Percentiles rank a stretch among this genome's conserved stretches.
phyloP scores from a whole-genome alignment of 495 filamentous ascomycete genomes.

The Penicillium bialowiezense region DNA sequence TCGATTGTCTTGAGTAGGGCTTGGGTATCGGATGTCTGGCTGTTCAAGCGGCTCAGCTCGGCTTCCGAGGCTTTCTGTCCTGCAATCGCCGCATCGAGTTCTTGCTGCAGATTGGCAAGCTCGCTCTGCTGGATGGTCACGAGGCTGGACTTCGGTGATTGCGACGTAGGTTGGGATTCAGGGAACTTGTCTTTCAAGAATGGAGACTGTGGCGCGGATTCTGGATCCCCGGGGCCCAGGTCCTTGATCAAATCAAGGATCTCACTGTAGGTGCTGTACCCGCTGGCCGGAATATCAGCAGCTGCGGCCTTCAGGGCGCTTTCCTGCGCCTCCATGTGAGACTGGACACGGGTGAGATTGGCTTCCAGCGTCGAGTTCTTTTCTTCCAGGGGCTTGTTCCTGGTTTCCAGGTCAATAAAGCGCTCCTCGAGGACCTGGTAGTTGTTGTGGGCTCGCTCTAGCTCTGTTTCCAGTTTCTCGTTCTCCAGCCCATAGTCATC shows the following conservation, averaged over 20 bases:
- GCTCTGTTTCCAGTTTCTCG: constrained; percentile 35
- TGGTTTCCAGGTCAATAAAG: constrained; percentile 35
- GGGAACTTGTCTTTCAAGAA: constrained; percentile 20
- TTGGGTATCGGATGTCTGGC: constrained; percentile 42
- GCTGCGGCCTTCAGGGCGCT: constrained; percentile 41
- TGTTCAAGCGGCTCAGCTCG: constrained; percentile 32
- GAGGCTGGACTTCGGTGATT: constrained; percentile 14
- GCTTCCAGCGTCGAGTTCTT: constrained; percentile 43
- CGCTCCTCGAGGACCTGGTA: constrained; percentile 35
- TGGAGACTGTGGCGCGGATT: constrained; percentile 10
- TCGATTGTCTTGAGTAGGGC: constrained; percentile 44
- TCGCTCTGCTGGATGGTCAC: not conserved
- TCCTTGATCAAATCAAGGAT: constrained; percentile 44
- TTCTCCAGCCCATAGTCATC: constrained; percentile 34
- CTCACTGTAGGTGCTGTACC: constrained; percentile 40
- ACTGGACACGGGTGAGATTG: constrained; percentile 38
- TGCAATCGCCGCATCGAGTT: constrained; percentile 24
- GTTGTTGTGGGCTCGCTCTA: constrained; percentile 33
- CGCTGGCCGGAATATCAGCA: constrained; percentile 35
- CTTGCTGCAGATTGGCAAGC: constrained; percentile 23
- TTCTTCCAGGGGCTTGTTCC: constrained; percentile 41
- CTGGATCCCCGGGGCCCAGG: constrained; percentile 23
- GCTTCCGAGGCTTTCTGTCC: constrained; percentile 31
- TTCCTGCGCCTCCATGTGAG: constrained; percentile 43
- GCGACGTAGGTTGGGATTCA: constrained; percentile 19